Percentiles rank a stretch among this genome's conserved stretches.
These are phyloP conservation scores for Dissophora globulifera DNA, from an alignment of 192 early-diverging fungal species.

Conservation along the genomic window DNA sequence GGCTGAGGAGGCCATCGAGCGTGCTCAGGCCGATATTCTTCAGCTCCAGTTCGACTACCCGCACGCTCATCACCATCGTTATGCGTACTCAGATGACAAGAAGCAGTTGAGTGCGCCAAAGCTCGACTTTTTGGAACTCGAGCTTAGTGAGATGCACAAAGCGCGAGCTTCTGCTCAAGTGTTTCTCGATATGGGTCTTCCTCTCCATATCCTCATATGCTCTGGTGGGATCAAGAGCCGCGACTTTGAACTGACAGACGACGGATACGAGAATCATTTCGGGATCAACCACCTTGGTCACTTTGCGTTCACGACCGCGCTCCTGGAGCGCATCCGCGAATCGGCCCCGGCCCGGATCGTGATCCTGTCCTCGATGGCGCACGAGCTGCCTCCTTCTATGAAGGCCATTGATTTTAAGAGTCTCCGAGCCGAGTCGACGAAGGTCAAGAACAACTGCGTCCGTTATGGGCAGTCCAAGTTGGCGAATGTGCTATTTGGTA, in stretches of 20 bases:
- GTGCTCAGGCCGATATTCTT: conserved; percentile 13
- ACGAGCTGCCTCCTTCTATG: background rate
- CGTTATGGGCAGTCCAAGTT: conserved; percentile 62
- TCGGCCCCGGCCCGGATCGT: conserved; percentile 58
- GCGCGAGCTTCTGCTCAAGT: conserved; percentile 19
- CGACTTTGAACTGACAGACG: conserved; percentile 33
- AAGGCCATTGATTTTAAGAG: conserved; percentile 50
- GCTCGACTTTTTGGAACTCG: conserved; percentile 50
- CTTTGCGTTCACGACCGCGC: conserved; percentile 40
- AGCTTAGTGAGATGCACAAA: conserved; percentile 23
- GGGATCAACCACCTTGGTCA: conserved; percentile 60
- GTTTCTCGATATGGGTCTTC: conserved; percentile 45
- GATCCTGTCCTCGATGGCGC: conserved; percentile 31
- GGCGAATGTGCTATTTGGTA: conserved; percentile 59
- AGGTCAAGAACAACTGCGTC: background rate
- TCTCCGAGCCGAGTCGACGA: conserved; percentile 29
- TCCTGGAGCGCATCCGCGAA: conserved; percentile 48
- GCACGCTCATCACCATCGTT: background rate
- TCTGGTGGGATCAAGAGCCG: conserved; percentile 44
- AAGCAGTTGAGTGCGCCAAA: conserved; percentile 1
- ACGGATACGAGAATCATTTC: conserved; percentile 58
- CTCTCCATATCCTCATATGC: conserved; percentile 60
- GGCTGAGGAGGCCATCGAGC: conserved; percentile 21
- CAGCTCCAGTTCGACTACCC: conserved; percentile 24
- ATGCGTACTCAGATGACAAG: no score